Percentiles rank a stretch among this genome's conserved stretches.
Conservation (phyloP, 2,329 filamentous ascomycete species). For the Fragosphaeria purpurea region DNA sequence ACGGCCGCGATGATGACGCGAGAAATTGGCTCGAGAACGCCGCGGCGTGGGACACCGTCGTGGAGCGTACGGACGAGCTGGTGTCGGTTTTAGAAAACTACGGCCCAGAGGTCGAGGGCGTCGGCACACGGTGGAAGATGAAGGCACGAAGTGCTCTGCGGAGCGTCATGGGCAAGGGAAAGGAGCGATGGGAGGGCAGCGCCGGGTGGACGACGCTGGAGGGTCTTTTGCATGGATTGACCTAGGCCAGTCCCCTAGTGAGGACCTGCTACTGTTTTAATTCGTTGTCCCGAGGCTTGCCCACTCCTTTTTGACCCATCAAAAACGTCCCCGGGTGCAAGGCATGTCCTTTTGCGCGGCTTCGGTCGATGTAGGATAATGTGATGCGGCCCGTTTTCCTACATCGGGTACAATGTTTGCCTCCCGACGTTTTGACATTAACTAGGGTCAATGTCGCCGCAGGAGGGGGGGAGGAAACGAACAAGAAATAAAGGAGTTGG, state of each 20-base stretch:
- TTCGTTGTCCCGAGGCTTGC: too few relatives aligned
- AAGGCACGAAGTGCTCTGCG: constrained; percentile 79
- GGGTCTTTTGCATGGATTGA: constrained; percentile 43
- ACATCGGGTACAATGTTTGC: too few relatives aligned
- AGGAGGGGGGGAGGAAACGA: too few relatives aligned
- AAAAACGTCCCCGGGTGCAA: too few relatives aligned
- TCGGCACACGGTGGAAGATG: constrained; percentile 75
- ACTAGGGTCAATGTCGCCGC: too few relatives aligned
- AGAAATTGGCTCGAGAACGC: constrained; percentile 48
- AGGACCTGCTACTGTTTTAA: too few relatives aligned
- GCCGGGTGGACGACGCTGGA: constrained; percentile 55
- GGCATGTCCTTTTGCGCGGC: too few relatives aligned
- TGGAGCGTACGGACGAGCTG: constrained; percentile 69
- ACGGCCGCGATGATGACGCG: constrained; percentile 21
- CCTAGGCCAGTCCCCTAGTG: not conserved
- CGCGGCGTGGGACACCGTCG: constrained; percentile 60
- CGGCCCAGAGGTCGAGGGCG: constrained; percentile 51
- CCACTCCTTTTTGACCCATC: too few relatives aligned
- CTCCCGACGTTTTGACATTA: too few relatives aligned
- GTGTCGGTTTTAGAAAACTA: constrained; percentile 78
- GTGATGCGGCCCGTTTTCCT: too few relatives aligned
- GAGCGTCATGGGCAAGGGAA: constrained; percentile 73
- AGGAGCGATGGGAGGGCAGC: constrained; percentile 72
- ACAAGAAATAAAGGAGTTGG: too few relatives aligned
- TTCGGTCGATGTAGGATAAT: too few relatives aligned